phyloP scores from a whole-genome alignment of 2,329 filamentous ascomycete genomes.

The Fusarium temperatum region DNA sequence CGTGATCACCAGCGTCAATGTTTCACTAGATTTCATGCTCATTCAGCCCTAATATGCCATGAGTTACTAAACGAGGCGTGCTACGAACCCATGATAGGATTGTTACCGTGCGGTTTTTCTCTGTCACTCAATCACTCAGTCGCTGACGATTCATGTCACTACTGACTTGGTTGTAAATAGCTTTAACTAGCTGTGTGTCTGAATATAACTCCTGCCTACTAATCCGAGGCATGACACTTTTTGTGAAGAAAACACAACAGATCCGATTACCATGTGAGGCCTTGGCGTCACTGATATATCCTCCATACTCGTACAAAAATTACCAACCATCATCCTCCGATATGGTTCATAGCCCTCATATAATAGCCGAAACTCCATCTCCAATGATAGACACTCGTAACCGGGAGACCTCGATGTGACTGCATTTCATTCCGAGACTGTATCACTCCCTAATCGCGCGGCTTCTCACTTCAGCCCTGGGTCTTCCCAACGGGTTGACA shows the following conservation, averaged over 20 bases:
- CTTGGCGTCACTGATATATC: neutral
- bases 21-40: neutral
- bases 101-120: neutral
- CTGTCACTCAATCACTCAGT: neutral
- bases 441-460: neutral
- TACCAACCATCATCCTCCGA: neutral
- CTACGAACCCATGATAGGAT: neutral
- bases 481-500: neutral
- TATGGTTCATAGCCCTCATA: neutral
- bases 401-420: neutral
- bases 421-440: neutral
- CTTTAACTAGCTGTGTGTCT: neutral
- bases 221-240: neutral
- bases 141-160: neutral
- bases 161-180: neutral
- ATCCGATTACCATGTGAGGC: neutral
- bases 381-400: neutral
- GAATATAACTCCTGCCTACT: neutral
- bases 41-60: neutral
- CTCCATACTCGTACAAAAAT: neutral
- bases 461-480: conserved; percentile 24
- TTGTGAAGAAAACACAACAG: neutral
- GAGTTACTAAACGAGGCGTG: neutral
- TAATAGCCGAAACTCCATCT: neutral
- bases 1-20: neutral